These are phyloP conservation scores for Boletus rubropictus DNA, from an alignment of 768 basidiomycete species.

Conservation along the genomic window DNA sequence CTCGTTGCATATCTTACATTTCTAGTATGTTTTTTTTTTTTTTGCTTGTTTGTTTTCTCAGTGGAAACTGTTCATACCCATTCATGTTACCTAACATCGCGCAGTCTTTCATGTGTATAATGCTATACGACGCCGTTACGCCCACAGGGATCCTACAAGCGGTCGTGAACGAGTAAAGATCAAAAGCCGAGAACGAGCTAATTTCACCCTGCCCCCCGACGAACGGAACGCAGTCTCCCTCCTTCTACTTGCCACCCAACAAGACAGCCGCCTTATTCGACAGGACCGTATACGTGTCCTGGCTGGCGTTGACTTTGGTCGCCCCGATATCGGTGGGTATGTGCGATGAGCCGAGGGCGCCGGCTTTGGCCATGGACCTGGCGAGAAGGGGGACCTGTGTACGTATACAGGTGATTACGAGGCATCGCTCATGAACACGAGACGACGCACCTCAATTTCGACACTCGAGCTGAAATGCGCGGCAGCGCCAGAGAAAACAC, in stretches of 20 bases:
- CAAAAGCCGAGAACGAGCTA: neutral
- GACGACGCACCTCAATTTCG: slow-evolving; percentile 41
- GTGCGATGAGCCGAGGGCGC: slow-evolving; percentile 45
- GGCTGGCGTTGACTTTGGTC: slow-evolving; percentile 30
- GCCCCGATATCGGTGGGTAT: slow-evolving; percentile 44
- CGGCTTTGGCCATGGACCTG: slow-evolving; percentile 49
- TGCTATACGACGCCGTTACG: neutral
- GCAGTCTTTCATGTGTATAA: neutral
- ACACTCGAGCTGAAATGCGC: slow-evolving; percentile 35
- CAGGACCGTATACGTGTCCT: slow-evolving; percentile 43
- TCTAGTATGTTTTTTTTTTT: neutral
- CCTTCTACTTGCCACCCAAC: slow-evolving; percentile 27
- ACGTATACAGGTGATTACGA: neutral
- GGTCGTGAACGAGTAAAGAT: no score
- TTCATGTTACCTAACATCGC: neutral
- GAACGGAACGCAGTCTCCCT: neutral
- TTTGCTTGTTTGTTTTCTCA: no score
- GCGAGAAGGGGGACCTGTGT: slow-evolving; percentile 47
- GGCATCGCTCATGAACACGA: rapidly evolving
- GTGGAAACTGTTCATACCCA: neutral
- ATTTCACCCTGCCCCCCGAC: no score
- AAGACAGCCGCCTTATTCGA: slow-evolving; percentile 45
- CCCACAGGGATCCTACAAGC: no score
- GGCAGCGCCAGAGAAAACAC: slow-evolving; percentile 33
- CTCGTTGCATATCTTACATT: neutral